These are phyloP conservation scores for Starmerella sirachaensis DNA, from an alignment of 805 yeast genomes.

Conservation along the genomic window DNA sequence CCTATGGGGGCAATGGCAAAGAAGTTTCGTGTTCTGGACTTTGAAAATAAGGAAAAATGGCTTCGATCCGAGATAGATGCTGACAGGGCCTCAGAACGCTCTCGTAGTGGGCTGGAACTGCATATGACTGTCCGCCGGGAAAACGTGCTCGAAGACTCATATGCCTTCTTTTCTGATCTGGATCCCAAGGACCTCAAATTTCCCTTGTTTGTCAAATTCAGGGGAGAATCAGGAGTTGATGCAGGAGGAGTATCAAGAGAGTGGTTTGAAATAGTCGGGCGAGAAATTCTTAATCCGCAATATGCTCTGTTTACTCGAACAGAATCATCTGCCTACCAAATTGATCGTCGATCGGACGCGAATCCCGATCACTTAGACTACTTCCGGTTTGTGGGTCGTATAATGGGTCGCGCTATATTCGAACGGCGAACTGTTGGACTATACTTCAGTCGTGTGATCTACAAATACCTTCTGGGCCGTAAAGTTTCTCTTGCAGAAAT, in stretches of 20 bases:
- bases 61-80: slow-evolving; percentile 52
- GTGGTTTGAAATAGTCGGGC: slow-evolving; percentile 88
- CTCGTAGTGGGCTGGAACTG: slow-evolving; percentile 30
- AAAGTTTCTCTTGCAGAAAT: slow-evolving; percentile 80
- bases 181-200: slow-evolving; percentile 43
- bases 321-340: slow-evolving; percentile 89
- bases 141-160: slow-evolving; percentile 84
- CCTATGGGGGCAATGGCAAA: slow-evolving; percentile 81
- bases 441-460: slow-evolving; percentile 90
- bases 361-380: slow-evolving; percentile 78
- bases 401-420: slow-evolving; percentile 86
- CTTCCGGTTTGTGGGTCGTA: slow-evolving; percentile 86
- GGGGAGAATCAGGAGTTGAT: slow-evolving; percentile 92
- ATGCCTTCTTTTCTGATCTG: slow-evolving; percentile 68
- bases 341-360: slow-evolving; percentile 70
- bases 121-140: slow-evolving; percentile 67
- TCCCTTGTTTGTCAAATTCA: slow-evolving; percentile 60
- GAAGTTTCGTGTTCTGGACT: slow-evolving; percentile 81
- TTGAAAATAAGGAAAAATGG: slow-evolving; percentile 82
- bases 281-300: slow-evolving; percentile 94
- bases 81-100: slow-evolving; percentile 20
- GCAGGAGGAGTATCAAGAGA: slow-evolving; percentile 98
- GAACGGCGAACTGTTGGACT: slow-evolving; percentile 82
- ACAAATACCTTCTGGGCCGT: slow-evolving; percentile 70
- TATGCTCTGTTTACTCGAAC: slow-evolving; percentile 87